Evolutionary conservation across 129 eudicot species (phyloP).

Genomic region (Escallonia rubra): DNA sequence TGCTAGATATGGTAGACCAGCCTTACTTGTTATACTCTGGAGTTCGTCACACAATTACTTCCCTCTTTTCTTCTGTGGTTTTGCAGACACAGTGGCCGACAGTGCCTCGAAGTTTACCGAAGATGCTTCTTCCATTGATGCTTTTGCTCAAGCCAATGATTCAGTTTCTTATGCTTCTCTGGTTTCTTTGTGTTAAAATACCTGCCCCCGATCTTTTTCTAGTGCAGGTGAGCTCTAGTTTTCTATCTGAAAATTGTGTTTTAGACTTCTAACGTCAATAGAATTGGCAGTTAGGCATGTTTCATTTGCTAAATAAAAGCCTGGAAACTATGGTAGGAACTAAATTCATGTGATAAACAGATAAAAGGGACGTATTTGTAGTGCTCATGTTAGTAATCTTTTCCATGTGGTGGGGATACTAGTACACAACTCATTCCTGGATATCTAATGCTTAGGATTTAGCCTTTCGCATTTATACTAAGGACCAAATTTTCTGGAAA

Average conservation of each 20-base stretch:
- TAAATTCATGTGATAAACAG: too few relatives aligned
- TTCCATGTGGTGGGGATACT: too few relatives aligned
- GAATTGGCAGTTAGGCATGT: too few relatives aligned
- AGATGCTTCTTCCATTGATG: slow-evolving; percentile 56
- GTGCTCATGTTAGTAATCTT: too few relatives aligned
- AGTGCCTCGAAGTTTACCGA: slow-evolving; percentile 37
- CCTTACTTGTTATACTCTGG: not conserved
- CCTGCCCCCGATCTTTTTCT: slow-evolving; percentile 84
- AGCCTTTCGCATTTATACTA: too few relatives aligned
- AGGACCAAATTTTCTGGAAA: too few relatives aligned
- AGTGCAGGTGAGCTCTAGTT: slow-evolving; percentile 61
- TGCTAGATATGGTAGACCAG: not conserved
- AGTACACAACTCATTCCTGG: too few relatives aligned
- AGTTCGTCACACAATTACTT: not conserved
- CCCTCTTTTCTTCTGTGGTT: slow-evolving; percentile 6
- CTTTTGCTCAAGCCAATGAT: slow-evolving; percentile 74
- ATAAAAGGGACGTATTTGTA: too few relatives aligned
- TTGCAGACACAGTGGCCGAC: slow-evolving; percentile 79
- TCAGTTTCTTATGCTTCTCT: slow-evolving; percentile 78
- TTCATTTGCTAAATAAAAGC: too few relatives aligned
- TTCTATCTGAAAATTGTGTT: not conserved
- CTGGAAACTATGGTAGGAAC: too few relatives aligned
- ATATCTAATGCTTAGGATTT: too few relatives aligned
- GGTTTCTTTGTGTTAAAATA: slow-evolving; percentile 85
- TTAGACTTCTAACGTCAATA: not conserved